These are phyloP conservation scores for Volvox africanus DNA, from an alignment of 139 green algal species.

Conservation along the genomic window DNA sequence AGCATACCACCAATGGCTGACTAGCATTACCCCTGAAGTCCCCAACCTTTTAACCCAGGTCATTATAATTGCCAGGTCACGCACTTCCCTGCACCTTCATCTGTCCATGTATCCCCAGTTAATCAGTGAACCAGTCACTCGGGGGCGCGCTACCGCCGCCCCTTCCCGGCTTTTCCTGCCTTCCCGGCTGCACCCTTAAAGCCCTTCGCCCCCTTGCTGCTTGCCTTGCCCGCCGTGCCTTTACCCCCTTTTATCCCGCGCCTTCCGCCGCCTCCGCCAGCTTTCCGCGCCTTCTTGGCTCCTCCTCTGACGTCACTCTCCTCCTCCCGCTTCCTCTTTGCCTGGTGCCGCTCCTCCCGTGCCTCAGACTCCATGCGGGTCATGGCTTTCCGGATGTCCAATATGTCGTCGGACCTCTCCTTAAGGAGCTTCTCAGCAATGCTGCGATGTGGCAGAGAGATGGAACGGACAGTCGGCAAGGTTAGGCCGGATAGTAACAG, in stretches of 20 bases:
- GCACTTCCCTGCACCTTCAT: too few relatives aligned
- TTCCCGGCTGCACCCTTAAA: slow-evolving; percentile 8
- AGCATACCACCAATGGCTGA: too few relatives aligned
- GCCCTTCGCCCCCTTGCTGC: neutral
- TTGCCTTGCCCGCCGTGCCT: neutral
- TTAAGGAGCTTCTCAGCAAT: slow-evolving; percentile 81
- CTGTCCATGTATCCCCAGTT: too few relatives aligned
- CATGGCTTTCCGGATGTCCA: slow-evolving; percentile 77
- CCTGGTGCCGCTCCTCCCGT: slow-evolving; percentile 58
- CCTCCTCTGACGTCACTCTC: slow-evolving; percentile 25
- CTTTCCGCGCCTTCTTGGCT: slow-evolving; percentile 9
- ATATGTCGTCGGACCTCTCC: slow-evolving; percentile 79
- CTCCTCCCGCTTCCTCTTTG: slow-evolving; percentile 31
- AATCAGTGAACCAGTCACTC: too few relatives aligned
- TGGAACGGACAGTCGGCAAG: neutral
- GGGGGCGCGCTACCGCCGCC: neutral
- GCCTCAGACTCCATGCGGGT: slow-evolving; percentile 67
- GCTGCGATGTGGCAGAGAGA: slow-evolving; percentile 8
- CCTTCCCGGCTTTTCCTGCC: neutral
- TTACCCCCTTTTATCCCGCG: neutral
- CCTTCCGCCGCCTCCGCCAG: slow-evolving; percentile 2
- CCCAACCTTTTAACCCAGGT: too few relatives aligned
- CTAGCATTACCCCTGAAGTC: too few relatives aligned
- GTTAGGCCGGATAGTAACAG: too few relatives aligned
- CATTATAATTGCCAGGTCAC: too few relatives aligned